Evolutionary conservation across 805 yeast genomes (phyloP).

Genomic region (Spathaspora passalidarum): DNA sequence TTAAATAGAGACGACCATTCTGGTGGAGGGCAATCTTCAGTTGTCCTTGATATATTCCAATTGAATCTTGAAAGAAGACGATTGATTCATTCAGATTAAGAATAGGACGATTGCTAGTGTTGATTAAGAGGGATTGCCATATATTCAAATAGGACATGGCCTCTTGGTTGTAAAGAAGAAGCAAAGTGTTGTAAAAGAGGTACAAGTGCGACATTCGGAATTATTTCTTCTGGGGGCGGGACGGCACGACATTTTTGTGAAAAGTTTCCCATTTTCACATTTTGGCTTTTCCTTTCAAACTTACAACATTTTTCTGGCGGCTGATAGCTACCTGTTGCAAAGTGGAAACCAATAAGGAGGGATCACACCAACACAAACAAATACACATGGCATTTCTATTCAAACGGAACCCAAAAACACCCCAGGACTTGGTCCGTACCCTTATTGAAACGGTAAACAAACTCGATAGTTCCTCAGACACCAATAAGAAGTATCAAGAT

Average conservation of each 20-base stretch:
- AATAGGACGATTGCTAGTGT: conserved; percentile 39
- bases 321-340: background rate
- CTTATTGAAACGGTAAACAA: conserved; percentile 71
- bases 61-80: conserved; percentile 30
- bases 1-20: conserved; percentile 74
- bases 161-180: too few species aligned
- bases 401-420: conserved; percentile 87
- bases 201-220: background rate
- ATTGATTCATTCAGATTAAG: conserved; percentile 29
- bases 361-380: background rate
- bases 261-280: too few species aligned
- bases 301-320: conserved; percentile 1
- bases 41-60: conserved; percentile 81
- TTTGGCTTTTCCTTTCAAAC: background rate
- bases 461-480: conserved; percentile 42
- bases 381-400: conserved; percentile 81
- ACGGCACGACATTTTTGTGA: background rate
- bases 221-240: too few species aligned
- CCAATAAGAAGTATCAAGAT: conserved; percentile 54
- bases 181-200: too few species aligned
- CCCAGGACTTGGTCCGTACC: conserved; percentile 75
- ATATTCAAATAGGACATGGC: conserved; percentile 14
- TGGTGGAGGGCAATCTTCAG: conserved; percentile 62
- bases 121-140: conserved; percentile 37
- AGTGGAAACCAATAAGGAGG: background rate